Conservation (phyloP, 108 stramenopile genomes). For the Cyclotella atomus region DNA sequence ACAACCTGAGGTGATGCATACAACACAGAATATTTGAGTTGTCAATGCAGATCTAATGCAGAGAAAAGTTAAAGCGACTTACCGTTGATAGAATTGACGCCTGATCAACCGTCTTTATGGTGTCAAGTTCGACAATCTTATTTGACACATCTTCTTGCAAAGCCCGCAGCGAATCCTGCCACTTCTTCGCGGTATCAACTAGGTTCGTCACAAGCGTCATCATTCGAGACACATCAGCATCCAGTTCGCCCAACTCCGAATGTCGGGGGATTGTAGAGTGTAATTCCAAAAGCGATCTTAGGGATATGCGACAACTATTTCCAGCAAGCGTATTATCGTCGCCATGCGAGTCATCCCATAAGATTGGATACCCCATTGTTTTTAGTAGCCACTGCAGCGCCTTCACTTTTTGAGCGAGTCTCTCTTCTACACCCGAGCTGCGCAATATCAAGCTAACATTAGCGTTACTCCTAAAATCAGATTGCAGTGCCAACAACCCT, state of each 20-base stretch:
- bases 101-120: slow-evolving; percentile 21
- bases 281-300: slow-evolving; percentile 34
- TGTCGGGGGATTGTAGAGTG: slow-evolving; percentile 23
- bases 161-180: slow-evolving; percentile 59
- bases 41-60: too few species aligned
- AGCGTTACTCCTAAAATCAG: slow-evolving; percentile 38
- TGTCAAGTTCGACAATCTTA: slow-evolving; percentile 25
- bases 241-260: slow-evolving; percentile 17
- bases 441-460: slow-evolving; percentile 35
- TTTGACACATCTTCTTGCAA: not conserved
- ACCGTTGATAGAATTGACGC: slow-evolving; percentile 40
- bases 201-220: slow-evolving; percentile 58
- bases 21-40: too few species aligned
- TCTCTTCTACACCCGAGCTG: slow-evolving; percentile 28
- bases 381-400: slow-evolving; percentile 66
- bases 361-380: slow-evolving; percentile 26
- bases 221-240: slow-evolving; percentile 59
- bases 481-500: slow-evolving; percentile 44
- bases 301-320: slow-evolving; percentile 12
- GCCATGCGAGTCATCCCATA: not conserved
- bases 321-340: not conserved
- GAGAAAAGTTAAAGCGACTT: too few species aligned
- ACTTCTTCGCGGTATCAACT: slow-evolving; percentile 52
- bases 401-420: slow-evolving; percentile 50
- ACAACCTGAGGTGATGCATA: too few species aligned